Percentiles rank a stretch among this genome's conserved stretches.
Conservation (phyloP, 257 asterid species). For the Schizonepeta tenuifolia region DNA sequence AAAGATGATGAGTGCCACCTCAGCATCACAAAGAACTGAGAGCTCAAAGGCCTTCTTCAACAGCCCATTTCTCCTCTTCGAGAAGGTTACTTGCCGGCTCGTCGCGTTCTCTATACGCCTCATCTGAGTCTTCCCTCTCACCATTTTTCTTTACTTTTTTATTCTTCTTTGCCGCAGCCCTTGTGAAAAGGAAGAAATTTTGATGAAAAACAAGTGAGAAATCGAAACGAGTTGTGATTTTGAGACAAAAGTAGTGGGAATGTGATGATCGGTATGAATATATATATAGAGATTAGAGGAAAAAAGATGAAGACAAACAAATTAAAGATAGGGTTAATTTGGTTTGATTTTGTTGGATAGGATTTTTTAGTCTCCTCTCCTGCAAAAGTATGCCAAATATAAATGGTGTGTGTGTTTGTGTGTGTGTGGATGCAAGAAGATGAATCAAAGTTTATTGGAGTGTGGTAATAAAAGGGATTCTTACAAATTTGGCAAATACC, state of each 20-base stretch:
- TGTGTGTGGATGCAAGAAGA: constrained; percentile 23
- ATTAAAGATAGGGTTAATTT: neutral
- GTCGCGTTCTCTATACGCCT: constrained; percentile 93
- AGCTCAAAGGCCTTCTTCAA: constrained; percentile 87
- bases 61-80: constrained; percentile 86
- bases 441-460: constrained; percentile 25
- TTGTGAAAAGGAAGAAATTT: neutral
- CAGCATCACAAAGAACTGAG: constrained; percentile 88
- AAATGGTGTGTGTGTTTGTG: constrained; percentile 17
- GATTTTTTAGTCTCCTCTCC: neutral
- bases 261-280: neutral
- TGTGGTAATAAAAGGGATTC: constrained; percentile 36
- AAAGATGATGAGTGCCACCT: constrained; percentile 76
- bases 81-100: constrained; percentile 92
- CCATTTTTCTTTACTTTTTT: constrained; percentile 46
- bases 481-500: constrained; percentile 64
- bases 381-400: constrained; percentile 33
- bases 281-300: neutral
- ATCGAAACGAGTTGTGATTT: neutral
- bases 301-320: neutral
- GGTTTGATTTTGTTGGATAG: neutral
- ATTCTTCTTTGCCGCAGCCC: neutral
- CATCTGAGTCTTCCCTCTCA: constrained; percentile 96
- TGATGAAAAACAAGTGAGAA: neutral
- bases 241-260: neutral